Evolutionary conservation across 75 land plant genomes (phyloP), one percentile per base, ranked within the genome.

Genomic region (Chamaecyparis obtusa): DNA sequence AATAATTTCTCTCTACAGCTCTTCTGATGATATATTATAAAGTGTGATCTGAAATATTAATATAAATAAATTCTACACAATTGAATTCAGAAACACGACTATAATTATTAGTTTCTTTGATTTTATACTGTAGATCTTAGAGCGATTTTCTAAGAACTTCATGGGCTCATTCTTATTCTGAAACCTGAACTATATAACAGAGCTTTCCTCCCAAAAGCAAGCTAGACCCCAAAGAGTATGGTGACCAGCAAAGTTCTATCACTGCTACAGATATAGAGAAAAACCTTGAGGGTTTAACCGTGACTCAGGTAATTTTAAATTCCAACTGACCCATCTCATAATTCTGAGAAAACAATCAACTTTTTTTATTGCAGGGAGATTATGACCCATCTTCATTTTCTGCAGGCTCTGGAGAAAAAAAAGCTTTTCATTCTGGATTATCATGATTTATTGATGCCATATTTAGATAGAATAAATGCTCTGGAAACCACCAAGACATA

Each of bases 201-300:
- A 93, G 85, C n/a, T 96, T 96, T 78, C 97, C 97, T 14, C 96
- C 95, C 15, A 41, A 48, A 11, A 96, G 97, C 88, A 90, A 89
- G 88, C 92, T 94, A 3, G 92, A 96, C 88, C 92, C 90, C 14
- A 78, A 86, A 21, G 57, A 43, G 33, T 96, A 90, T 88, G 98
- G 98, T 0, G 81, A 90, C 16, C 95, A 90, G 71, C 87, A 15
- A 32, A 94, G 95, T 88, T 19, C 87, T 44, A 92, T 96, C 35
- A 91, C 87, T 9, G 87, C 88, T 39, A 90, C 84, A 5, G 89
- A 95, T 60, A 90, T 96, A 37, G 93, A 91, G 88, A 76, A 86
- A 19, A 84, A 90, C 87, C 43, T 96, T 83, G 93, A 93, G 17
- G 94, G 93, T 1, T 71, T 94, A 9, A 92, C 91, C 24, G 89